phyloP scores from a whole-genome alignment of 257 asterid species.

The Mitragyna speciosa region DNA sequence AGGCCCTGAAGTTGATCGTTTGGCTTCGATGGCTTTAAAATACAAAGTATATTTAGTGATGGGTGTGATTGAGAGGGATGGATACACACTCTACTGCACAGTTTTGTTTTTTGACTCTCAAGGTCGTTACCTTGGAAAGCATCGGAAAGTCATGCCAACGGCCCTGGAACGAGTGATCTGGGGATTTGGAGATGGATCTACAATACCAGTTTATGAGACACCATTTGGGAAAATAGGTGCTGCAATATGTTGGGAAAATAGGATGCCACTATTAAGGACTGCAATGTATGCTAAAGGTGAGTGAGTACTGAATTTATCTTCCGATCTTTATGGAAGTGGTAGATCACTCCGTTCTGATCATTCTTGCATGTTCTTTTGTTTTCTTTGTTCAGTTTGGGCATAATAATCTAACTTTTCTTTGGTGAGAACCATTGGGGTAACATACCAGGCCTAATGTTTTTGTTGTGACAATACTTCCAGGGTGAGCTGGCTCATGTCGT shows the following conservation, averaged over 20 bases:
- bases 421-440: not conserved
- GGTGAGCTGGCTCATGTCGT: not conserved
- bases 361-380: not conserved
- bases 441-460: not conserved
- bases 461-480: not conserved
- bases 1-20: constrained; percentile 94
- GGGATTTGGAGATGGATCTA: constrained; percentile 99
- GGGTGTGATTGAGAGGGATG: constrained; percentile 91
- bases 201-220: constrained; percentile 89
- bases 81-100: constrained; percentile 84
- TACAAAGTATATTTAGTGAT: constrained; percentile 85
- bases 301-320: constrained; percentile 4
- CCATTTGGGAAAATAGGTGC: constrained; percentile 94
- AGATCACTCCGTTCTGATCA: not conserved
- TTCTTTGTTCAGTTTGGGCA: not conserved
- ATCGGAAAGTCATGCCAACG: constrained; percentile 90
- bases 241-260: constrained; percentile 98
- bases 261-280: constrained; percentile 92
- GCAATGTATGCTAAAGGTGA: constrained; percentile 94
- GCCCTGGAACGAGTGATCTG: constrained; percentile 88
- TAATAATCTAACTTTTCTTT: not conserved
- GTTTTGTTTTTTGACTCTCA: constrained; percentile 82
- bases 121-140: constrained; percentile 88
- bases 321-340: not conserved
- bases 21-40: constrained; percentile 96